Percentiles rank a stretch among this genome's conserved stretches.
These are phyloP conservation scores for Globisporangium rhizosaccharum DNA, from an alignment of 352 stramenopile species.

Conservation along the genomic window DNA sequence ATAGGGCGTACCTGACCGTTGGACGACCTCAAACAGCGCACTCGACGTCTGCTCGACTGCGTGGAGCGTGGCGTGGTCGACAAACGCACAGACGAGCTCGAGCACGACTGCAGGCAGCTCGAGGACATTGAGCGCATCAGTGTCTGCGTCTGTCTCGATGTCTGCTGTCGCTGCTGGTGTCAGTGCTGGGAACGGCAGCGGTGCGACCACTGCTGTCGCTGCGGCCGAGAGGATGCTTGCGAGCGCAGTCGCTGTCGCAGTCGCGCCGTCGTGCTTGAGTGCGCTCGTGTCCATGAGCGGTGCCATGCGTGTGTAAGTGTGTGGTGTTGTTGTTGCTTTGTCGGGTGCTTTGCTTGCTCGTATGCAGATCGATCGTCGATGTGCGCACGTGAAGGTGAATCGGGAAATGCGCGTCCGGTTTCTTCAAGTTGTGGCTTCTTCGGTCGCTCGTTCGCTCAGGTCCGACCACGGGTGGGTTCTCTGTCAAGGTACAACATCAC, in stretches of 20 bases:
- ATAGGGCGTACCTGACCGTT: conserved; percentile 29
- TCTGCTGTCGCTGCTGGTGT: background rate
- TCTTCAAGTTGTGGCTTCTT: no score
- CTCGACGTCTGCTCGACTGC: conserved; percentile 36
- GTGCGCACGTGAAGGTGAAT: no score
- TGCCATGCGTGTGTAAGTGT: conserved; percentile 5
- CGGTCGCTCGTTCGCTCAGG: no score
- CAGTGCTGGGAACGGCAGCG: conserved; percentile 6
- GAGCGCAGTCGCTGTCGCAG: conserved; percentile 1
- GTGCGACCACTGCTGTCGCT: conserved; percentile 2
- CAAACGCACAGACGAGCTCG: conserved; percentile 43
- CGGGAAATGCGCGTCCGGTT: no score
- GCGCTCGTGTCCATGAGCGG: conserved; percentile 14
- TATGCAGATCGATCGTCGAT: no score
- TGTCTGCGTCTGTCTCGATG: background rate
- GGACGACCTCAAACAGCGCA: conserved; percentile 26
- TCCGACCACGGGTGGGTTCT: no score
- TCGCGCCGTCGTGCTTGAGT: conserved; percentile 11
- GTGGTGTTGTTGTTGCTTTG: background rate
- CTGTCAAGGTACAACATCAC: no score
- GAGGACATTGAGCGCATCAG: conserved; percentile 5
- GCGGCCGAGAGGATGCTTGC: conserved; percentile 4
- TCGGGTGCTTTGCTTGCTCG: no score
- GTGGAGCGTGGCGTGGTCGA: conserved; percentile 54
- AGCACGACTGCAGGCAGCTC: conserved; percentile 43